Percentiles rank a stretch among this genome's conserved stretches.
Evolutionary conservation across 768 basidiomycete species (phyloP).

Genomic region (Tricholoma furcatifolium): DNA sequence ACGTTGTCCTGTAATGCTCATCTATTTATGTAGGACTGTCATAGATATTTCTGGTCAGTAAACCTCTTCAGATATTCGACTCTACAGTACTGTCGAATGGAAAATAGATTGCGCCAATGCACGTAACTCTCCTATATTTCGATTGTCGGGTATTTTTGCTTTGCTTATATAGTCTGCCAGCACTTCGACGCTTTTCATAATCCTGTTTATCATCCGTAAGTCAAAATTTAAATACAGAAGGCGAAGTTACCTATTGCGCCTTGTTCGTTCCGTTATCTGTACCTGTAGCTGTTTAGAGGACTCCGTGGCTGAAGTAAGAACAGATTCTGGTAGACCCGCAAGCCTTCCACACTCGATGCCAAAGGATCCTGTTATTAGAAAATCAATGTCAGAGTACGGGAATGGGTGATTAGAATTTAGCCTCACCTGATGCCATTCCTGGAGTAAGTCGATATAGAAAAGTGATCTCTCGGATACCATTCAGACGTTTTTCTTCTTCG

Average conservation of each 20-base stretch:
- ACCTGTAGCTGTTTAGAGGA: conserved; percentile 55
- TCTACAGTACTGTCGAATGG: conserved; percentile 6
- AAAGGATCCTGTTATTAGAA: conserved; percentile 59
- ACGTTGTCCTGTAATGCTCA: neutral
- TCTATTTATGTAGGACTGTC: neutral
- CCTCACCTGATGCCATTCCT: conserved; percentile 65
- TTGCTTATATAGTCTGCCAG: conserved; percentile 7
- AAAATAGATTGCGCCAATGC: conserved; percentile 11
- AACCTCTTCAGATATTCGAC: conserved; percentile 1
- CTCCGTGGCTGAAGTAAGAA: conserved; percentile 61
- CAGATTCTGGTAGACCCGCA: conserved; percentile 73
- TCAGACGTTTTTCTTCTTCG: conserved; percentile 61
- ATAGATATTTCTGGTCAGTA: conserved; percentile 5
- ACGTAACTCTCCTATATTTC: conserved; percentile 11
- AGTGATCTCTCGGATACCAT: conserved; percentile 76
- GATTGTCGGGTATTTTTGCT: neutral
- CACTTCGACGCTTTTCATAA: conserved; percentile 12
- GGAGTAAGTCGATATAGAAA: conserved; percentile 79
- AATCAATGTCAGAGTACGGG: neutral
- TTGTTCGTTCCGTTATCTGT: conserved; percentile 48
- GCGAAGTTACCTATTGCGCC: conserved; percentile 45
- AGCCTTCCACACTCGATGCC: conserved; percentile 91
- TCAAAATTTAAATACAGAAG: neutral
- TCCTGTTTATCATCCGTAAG: neutral
- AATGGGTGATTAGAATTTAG: neutral